Base-by-base conservation (phyloP, 1,139 yeast genomes). In the Pichia sp. region DNA sequence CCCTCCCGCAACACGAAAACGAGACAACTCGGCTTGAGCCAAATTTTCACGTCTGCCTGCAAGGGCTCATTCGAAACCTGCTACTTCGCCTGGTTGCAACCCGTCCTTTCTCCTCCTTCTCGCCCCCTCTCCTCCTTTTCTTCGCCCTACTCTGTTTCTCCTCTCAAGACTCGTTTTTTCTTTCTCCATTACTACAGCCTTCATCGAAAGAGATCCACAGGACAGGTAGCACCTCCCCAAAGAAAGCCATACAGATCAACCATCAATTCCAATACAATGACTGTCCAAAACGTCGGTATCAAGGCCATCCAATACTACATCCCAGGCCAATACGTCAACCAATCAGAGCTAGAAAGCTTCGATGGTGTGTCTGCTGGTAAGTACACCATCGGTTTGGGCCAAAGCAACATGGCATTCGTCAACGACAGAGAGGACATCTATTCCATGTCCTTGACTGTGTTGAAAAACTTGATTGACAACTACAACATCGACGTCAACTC, bases 381-480 rank as follows among this genome's bases (percentile, higher is more conserved):
- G 72, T 93, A 90, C 79, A 95, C 99, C 69, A 91, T 95, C 70
- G 99, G 99, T 48, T 80, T 95, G 57, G 99, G 99, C 59, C 99
- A 93, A 75, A 93, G 97, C 65, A 90, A 90, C 72, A 95, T 95
- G 99, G 82, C 96, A 25, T 93, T 89, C 66, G 98, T 93, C 61
- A 87, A 91, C 68, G 99, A 93, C 74, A 83, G 97, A 69, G 98
- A 95, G 74, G 99, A 95, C 67, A 90, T 90, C 64, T 91, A 91
- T 75, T 93, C 99, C 42, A 77, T 95, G 77, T 76, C 89, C 37
- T 77, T 93, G 69, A 93, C 99, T 10, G 97, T 79, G 34, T 78
- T 87, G 58, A 82, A 87, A 57, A 82, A 81, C 58, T 80, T 95
- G 67, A 74, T 95, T 66, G 77, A 81, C 65, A 85, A 90, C 75